These are phyloP conservation scores for Lycium barbarum DNA, from an alignment of 257 asterid genomes.

Conservation along the genomic window DNA sequence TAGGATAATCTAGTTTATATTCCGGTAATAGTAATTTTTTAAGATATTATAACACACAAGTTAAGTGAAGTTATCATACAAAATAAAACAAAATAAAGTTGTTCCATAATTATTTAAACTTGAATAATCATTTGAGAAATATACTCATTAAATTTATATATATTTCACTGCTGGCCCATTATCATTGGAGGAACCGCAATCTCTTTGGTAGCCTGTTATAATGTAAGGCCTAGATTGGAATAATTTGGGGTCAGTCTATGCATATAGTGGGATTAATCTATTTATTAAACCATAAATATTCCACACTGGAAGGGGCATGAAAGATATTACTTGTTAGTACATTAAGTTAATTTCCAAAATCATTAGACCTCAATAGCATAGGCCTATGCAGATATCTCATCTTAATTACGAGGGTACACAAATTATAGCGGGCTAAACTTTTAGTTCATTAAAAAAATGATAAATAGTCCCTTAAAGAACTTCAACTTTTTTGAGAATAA, in stretches of 20 bases:
- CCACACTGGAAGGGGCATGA: neutral
- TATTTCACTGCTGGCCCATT: too few relatives aligned
- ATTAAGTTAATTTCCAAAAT: constrained; percentile 15
- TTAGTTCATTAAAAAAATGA: neutral
- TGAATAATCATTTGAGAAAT: too few relatives aligned
- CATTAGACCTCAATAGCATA: neutral
- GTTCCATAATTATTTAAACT: too few relatives aligned
- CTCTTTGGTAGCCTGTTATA: neutral
- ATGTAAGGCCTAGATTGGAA: neutral
- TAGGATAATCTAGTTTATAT: too few relatives aligned
- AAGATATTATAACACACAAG: too few relatives aligned
- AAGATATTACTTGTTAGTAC: neutral
- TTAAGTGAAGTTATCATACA: too few relatives aligned
- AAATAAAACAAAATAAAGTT: too few relatives aligned
- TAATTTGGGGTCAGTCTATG: constrained; percentile 23
- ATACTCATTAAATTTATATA: too few relatives aligned
- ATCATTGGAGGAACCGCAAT: neutral
- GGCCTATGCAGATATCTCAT: neutral
- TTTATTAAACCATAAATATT: constrained; percentile 10
- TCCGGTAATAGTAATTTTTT: too few relatives aligned
- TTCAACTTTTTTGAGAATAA: neutral
- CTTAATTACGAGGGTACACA: neutral
- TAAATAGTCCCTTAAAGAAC: neutral
- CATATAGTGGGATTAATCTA: neutral
- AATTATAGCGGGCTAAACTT: neutral